These are phyloP conservation scores for Clathrus columnatus DNA, from an alignment of 768 basidiomycete genomes.

Conservation along the genomic window DNA sequence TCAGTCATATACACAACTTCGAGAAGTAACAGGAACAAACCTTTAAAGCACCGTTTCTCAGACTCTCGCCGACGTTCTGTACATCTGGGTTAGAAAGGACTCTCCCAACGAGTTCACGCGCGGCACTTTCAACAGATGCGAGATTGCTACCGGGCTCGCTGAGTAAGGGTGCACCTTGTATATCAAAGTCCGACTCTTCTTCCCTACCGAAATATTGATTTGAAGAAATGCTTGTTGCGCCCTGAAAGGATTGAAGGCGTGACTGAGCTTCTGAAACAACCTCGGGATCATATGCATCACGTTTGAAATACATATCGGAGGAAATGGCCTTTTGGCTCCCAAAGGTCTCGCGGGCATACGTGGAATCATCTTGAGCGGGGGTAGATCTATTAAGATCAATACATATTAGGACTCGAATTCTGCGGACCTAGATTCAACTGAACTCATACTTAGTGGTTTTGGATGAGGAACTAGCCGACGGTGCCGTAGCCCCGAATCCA, in stretches of 20 bases:
- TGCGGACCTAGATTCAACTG: not conserved
- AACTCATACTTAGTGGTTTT: constrained; percentile 24
- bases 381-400: constrained; percentile 5
- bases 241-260: constrained; percentile 78
- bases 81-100: constrained; percentile 82
- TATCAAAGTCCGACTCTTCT: constrained; percentile 57
- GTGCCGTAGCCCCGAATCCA: constrained; percentile 78
- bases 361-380: constrained; percentile 51
- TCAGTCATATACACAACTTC: not conserved
- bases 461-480: constrained; percentile 44
- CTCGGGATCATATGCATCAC: constrained; percentile 75
- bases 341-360: constrained; percentile 84
- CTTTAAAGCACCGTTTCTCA: constrained; percentile 76
- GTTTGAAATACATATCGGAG: constrained; percentile 94
- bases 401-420: not conserved
- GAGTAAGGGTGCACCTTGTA: constrained; percentile 24
- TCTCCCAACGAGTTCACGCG: constrained; percentile 64
- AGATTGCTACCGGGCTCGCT: constrained; percentile 43
- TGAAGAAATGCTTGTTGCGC: constrained; percentile 88
- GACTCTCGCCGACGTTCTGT: constrained; percentile 72
- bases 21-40: constrained; percentile 33
- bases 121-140: constrained; percentile 53
- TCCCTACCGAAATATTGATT: constrained; percentile 94
- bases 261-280: constrained; percentile 67
- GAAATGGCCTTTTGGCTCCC: constrained; percentile 92